Percentiles rank a stretch among this genome's conserved stretches.
phyloP scores from a whole-genome alignment of 306 rosid genomes.

The Ammopiptanthus mongolicus region DNA sequence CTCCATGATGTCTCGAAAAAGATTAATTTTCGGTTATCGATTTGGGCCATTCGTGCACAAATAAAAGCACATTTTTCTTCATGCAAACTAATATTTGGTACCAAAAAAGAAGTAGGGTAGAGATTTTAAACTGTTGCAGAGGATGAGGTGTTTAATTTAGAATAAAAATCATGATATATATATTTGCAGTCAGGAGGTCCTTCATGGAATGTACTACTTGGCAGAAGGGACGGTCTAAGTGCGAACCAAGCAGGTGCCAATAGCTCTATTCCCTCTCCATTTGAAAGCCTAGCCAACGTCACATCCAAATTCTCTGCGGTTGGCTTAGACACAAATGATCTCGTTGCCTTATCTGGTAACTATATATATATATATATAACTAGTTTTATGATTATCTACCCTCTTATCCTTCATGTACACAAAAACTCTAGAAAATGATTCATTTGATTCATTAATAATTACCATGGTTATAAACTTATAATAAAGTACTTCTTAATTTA shows the following conservation, averaged over 20 bases:
- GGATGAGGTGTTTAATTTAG: neutral
- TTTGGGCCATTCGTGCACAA: too few relatives aligned
- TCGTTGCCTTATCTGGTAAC: conserved; percentile 70
- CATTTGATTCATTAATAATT: neutral
- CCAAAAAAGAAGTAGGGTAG: too few relatives aligned
- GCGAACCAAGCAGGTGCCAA: conserved; percentile 70
- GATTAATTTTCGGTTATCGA: too few relatives aligned
- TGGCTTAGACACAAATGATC: conserved; percentile 56
- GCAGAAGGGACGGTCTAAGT: conserved; percentile 58
- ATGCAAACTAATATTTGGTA: neutral
- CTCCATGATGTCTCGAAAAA: too few relatives aligned
- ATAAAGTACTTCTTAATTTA: neutral
- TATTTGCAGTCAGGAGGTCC: conserved; percentile 60
- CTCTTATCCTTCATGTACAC: neutral
- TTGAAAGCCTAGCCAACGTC: conserved; percentile 36
- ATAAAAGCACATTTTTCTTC: neutral
- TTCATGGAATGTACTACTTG: conserved; percentile 61
- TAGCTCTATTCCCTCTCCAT: conserved; percentile 48
- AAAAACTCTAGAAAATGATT: neutral
- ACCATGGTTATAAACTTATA: neutral
- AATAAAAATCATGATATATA: neutral
- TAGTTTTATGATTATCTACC: neutral
- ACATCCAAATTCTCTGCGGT: conserved; percentile 55
- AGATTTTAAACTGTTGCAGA: too few relatives aligned
- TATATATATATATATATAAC: neutral